These are phyloP conservation scores for Wallemia hederae DNA, from an alignment of 1,284 basidiomycete species.

Conservation along the genomic window DNA sequence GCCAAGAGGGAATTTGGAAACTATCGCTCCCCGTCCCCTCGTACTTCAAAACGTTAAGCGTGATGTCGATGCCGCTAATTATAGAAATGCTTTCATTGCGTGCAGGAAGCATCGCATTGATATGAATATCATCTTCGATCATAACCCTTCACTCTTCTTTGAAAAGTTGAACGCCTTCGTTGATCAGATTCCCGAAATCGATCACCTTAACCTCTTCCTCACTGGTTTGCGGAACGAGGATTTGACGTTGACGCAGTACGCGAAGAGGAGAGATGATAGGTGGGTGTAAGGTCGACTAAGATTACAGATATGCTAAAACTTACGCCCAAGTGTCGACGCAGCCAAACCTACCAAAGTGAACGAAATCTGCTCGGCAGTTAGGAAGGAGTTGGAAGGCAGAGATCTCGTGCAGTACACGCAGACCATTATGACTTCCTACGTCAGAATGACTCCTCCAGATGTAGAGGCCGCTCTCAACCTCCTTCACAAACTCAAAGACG, in stretches of 20 bases:
- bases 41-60: constrained; percentile 52
- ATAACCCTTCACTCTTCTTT: constrained; percentile 40
- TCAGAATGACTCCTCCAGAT: constrained; percentile 71
- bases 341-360: constrained; percentile 27
- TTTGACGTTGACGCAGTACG: background rate
- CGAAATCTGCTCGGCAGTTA: constrained; percentile 47
- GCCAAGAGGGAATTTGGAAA: constrained; percentile 91
- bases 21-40: constrained; percentile 67
- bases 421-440: constrained; percentile 68
- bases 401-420: constrained; percentile 59
- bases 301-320: background rate
- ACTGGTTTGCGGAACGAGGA: constrained; percentile 42
- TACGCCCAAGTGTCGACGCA: constrained; percentile 14
- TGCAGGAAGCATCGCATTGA: constrained; percentile 86
- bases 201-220: constrained; percentile 78
- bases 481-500: constrained; percentile 49
- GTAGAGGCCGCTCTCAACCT: constrained; percentile 56
- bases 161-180: constrained; percentile 34
- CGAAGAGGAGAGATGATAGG: background rate
- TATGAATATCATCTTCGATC: constrained; percentile 58
- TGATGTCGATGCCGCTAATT: constrained; percentile 32
- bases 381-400: constrained; percentile 35
- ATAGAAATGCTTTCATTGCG: constrained; percentile 58
- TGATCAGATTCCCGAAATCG: constrained; percentile 59
- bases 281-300: background rate